Base-by-base conservation (phyloP, 2,329 filamentous ascomycete genomes). In the Fusarium sp. region DNA sequence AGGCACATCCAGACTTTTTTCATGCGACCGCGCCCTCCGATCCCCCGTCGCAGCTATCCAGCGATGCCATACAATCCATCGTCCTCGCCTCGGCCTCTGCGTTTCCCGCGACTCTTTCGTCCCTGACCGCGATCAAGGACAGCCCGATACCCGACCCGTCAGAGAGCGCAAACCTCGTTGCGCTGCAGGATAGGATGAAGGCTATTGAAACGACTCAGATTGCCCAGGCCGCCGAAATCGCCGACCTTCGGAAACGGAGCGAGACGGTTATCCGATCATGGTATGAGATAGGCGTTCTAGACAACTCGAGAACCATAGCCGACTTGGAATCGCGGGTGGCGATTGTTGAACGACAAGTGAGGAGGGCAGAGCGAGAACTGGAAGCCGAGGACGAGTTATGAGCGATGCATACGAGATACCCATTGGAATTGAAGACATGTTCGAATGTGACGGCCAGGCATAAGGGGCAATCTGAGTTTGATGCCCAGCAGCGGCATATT, bases 281-380 rank as follows among this genome's bases (percentile, higher is more conserved):
- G 92, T 95, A 96, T 82, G 91, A 95, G 80, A 85, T 90, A 27
- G 90, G 91, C 5, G 86, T 97, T 50, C 84, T 97, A 57, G 88
- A 88, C 13, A 90, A 90, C 75, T 92, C 92, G 0, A 89, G 91
- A 75, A 88, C 89, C 67, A 92, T 95, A 84, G 92, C 92, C 25
- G 90, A 92, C 61, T 91, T 92, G 79, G 93, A 97, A 82, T 87
- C 89, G 36, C 86, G 93, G 59, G 82, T 95, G 14, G 89, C 90
- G 81, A 85, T 87, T 69, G 88, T 91, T 9, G 94, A 97, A 83
- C 88, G 90, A 64, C 85, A 86, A 10, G 86, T 96, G 3, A 87
- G 90, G 79, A 88, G 93, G 78, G 86, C 86, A 60, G 93, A 95
- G 82, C 88, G 74, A 20, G 76, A 79, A 27, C 27, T 73, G 20